phyloP scores from a whole-genome alignment of 164 flowering plant genomes.

The Buxus sempervirens region DNA sequence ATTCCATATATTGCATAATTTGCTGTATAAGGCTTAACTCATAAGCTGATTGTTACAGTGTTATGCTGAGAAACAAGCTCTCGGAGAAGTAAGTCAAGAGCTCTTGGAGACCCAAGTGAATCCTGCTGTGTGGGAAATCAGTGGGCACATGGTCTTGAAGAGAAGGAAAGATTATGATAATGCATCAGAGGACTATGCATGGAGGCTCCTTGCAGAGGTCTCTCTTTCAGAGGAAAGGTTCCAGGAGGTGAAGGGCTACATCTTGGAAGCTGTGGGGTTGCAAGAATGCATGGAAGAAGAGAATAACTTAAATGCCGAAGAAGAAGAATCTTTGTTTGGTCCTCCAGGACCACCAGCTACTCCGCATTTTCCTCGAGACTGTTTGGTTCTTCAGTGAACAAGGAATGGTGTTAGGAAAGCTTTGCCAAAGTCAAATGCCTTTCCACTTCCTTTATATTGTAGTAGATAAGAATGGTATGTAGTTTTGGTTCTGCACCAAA shows the following conservation, averaged over 20 bases:
- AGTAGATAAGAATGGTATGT: no score
- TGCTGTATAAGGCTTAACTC: no score
- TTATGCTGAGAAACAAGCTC: conserved; percentile 88
- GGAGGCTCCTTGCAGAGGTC: conserved; percentile 81
- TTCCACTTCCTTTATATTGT: no score
- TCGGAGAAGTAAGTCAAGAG: conserved; percentile 68
- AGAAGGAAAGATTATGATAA: conserved; percentile 61
- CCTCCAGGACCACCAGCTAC: conserved; percentile 11
- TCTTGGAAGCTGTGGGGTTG: conserved; percentile 48
- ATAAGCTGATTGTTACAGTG: conserved; percentile 40
- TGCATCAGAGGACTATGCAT: conserved; percentile 67
- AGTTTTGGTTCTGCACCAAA: no score
- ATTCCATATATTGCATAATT: no score
- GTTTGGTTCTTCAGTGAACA: conserved; percentile 30
- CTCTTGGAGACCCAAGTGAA: conserved; percentile 83
- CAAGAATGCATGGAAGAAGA: conserved; percentile 12
- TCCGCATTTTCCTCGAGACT: conserved; percentile 20
- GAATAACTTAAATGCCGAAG: conserved; percentile 6
- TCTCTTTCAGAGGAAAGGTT: conserved; percentile 76
- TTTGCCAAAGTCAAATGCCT: neutral
- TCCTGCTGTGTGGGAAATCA: conserved; percentile 90
- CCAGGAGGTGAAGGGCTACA: conserved; percentile 53
- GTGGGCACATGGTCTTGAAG: conserved; percentile 90
- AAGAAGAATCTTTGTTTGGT: conserved; percentile 18
- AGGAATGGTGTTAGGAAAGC: neutral